Evolutionary conservation across 805 yeast species (phyloP).

Genomic region (Wickerhamiella nectarea): DNA sequence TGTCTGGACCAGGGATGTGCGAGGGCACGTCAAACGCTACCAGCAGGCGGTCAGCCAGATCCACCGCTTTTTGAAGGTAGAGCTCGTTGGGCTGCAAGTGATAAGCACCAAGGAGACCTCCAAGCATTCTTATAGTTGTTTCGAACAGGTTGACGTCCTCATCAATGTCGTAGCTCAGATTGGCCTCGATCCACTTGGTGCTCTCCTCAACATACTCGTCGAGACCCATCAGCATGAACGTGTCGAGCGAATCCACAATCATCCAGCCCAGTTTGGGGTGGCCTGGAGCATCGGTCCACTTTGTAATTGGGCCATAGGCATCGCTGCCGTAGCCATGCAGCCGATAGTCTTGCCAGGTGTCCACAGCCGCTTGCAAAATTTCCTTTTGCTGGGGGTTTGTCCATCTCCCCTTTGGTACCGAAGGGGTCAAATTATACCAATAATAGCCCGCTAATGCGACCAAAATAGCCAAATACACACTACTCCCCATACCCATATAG

Average conservation of each 20-base stretch:
- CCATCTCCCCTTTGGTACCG: background rate
- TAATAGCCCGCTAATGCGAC: background rate
- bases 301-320: slow-evolving; percentile 14
- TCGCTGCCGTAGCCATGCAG: slow-evolving; percentile 34
- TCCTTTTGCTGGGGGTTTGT: slow-evolving; percentile 14
- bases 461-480: background rate
- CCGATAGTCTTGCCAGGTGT: slow-evolving; percentile 35
- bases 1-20: slow-evolving; percentile 34
- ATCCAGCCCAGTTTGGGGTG: slow-evolving; percentile 30
- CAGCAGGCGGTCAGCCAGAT: slow-evolving; percentile 36
- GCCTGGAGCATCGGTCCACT: slow-evolving; percentile 12
- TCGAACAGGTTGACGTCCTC: slow-evolving; percentile 37
- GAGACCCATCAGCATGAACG: slow-evolving; percentile 35
- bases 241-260: slow-evolving; percentile 40
- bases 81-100: slow-evolving; percentile 32
- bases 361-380: slow-evolving; percentile 29
- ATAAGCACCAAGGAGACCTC: slow-evolving; percentile 40
- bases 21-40: slow-evolving; percentile 49
- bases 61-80: slow-evolving; percentile 31
- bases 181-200: slow-evolving; percentile 24
- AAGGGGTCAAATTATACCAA: background rate
- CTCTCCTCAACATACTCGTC: slow-evolving; percentile 30
- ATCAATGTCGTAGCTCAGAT: slow-evolving; percentile 41
- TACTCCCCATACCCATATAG: background rate
- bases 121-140: slow-evolving; percentile 38